Conservation (phyloP, 169 alveolate species). For the Perkinsus chesapeaki region DNA sequence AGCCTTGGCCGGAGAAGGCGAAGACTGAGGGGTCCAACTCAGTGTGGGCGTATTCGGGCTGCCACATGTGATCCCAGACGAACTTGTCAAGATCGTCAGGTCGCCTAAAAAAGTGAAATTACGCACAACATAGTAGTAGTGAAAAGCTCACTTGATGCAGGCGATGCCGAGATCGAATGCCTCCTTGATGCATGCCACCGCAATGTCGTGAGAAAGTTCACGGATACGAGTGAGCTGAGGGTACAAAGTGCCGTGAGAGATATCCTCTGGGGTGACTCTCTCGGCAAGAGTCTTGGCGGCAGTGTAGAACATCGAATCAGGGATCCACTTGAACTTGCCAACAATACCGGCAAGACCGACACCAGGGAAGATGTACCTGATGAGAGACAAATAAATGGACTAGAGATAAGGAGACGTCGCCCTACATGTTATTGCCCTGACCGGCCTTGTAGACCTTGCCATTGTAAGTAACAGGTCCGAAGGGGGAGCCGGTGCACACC, state of each 20-base stretch:
- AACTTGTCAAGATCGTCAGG: neutral
- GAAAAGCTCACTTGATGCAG: neutral
- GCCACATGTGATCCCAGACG: neutral
- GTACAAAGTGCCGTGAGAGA: neutral
- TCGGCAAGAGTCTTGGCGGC: constrained; percentile 31
- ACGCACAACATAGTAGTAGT: neutral
- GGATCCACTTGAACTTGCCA: constrained; percentile 20
- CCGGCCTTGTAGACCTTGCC: constrained; percentile 20
- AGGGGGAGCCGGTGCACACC: constrained; percentile 41
- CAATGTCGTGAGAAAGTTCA: neutral
- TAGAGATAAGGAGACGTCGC: neutral
- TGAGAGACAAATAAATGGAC: neutral
- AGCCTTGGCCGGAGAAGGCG: constrained; percentile 1
- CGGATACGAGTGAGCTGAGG: neutral
- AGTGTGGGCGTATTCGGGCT: neutral
- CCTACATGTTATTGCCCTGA: constrained; percentile 38
- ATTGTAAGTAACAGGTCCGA: constrained; percentile 30
- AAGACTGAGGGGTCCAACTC: neutral
- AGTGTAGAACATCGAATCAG: constrained; percentile 25
- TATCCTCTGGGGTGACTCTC: neutral
- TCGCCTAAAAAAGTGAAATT: neutral
- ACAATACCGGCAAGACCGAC: constrained; percentile 39
- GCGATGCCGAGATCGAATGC: neutral
- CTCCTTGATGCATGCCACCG: neutral
- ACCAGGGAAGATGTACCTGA: constrained; percentile 39